Conservation (phyloP, 257 asterid genomes). For the Petunia secreta region DNA sequence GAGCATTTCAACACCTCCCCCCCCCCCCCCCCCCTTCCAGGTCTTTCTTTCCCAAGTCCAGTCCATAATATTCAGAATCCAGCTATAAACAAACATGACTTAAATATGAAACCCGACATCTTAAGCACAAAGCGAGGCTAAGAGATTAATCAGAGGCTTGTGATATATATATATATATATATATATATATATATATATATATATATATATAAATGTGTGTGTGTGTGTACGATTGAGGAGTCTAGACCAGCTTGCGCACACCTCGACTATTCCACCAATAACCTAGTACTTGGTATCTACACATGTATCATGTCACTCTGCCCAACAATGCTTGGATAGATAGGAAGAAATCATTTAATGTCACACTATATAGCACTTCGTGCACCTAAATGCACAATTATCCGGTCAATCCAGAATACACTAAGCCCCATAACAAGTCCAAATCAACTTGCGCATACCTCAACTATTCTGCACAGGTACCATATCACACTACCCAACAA, state of each 20-base stretch:
- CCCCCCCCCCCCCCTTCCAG: background rate
- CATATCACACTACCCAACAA: too few species aligned
- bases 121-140: background rate
- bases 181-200: too few species aligned
- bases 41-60: background rate
- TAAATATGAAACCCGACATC: background rate
- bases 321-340: too few species aligned
- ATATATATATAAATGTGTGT: too few species aligned
- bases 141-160: background rate
- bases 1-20: constrained; percentile 4
- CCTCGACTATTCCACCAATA: too few species aligned
- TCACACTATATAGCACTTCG: background rate
- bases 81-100: background rate
- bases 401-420: background rate
- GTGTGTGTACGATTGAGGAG: too few species aligned
- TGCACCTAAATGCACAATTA: background rate
- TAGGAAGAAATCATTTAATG: background rate
- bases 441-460: too few species aligned
- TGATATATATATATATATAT: too few species aligned
- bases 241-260: too few species aligned
- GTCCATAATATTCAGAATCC: constrained; percentile 5
- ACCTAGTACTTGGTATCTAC: too few species aligned
- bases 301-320: too few species aligned
- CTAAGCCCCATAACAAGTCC: background rate
- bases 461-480: too few species aligned